Evolutionary conservation across 2,329 filamentous ascomycete genomes (phyloP).

Genomic region (Exophiala sp.): DNA sequence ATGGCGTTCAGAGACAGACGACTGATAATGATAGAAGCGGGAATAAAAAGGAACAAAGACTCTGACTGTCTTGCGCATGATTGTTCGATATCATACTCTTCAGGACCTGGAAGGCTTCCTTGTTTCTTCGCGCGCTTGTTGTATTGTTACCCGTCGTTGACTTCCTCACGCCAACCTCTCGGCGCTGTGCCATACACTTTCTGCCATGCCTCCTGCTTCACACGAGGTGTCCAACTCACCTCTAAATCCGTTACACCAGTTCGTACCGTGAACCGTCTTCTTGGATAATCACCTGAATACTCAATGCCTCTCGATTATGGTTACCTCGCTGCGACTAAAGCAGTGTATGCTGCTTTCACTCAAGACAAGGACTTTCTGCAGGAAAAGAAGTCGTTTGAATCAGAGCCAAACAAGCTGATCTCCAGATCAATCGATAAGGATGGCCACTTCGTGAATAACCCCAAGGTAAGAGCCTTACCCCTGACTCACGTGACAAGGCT

Average conservation of each 20-base stretch:
- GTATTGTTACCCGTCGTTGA: no score
- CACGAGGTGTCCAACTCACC: background rate
- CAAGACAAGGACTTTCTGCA: background rate
- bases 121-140: background rate
- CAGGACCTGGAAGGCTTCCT: background rate
- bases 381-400: constrained; percentile 6
- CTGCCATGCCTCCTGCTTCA: background rate
- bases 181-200: background rate
- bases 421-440: constrained; percentile 3
- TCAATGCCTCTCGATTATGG: constrained; percentile 1
- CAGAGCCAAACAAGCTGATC: background rate
- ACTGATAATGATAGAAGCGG: constrained; percentile 29
- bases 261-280: no score
- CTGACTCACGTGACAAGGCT: constrained; percentile 5
- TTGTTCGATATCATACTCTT: background rate
- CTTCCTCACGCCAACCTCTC: no score
- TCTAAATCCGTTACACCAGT: background rate
- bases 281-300: background rate
- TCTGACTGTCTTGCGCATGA: constrained; percentile 12
- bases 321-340: constrained; percentile 2
- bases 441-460: background rate
- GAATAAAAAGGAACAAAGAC: constrained; percentile 24
- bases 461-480: background rate
- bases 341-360: background rate
- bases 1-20: background rate